Percentiles rank a stretch among this genome's conserved stretches.
These are phyloP conservation scores for Mucor saturninus DNA, from an alignment of 371 early-diverging fungal genomes.

Conservation along the genomic window DNA sequence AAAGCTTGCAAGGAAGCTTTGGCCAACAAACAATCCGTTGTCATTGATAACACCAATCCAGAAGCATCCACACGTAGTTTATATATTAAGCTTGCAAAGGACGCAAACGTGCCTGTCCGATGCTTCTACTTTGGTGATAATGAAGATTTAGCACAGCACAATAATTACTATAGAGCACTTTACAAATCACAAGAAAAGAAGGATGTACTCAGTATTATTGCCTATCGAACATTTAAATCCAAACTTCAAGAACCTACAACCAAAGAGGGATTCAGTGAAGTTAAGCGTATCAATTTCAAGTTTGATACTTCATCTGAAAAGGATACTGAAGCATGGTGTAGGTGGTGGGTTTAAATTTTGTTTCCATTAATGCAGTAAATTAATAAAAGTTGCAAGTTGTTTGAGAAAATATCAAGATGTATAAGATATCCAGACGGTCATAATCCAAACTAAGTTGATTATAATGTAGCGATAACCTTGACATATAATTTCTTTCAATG, in stretches of 20 bases:
- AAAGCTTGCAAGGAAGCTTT: slow-evolving; percentile 59
- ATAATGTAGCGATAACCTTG: no score
- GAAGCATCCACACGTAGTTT: slow-evolving; percentile 60
- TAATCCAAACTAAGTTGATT: no score
- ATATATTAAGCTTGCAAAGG: slow-evolving; percentile 71
- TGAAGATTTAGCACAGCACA: slow-evolving; percentile 75
- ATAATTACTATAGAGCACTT: slow-evolving; percentile 71
- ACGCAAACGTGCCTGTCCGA: slow-evolving; percentile 59
- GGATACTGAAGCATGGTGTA: slow-evolving; percentile 47
- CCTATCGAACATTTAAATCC: slow-evolving; percentile 55
- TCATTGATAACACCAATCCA: slow-evolving; percentile 88
- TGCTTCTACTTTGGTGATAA: slow-evolving; percentile 72
- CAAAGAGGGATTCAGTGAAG: slow-evolving; percentile 68
- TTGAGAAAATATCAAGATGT: no score
- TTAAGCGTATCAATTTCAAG: slow-evolving; percentile 67
- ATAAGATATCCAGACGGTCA: no score
- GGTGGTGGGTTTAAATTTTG: slow-evolving; percentile 48
- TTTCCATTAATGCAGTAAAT: background rate
- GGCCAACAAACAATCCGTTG: slow-evolving; percentile 57
- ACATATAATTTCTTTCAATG: no score
- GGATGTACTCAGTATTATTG: slow-evolving; percentile 60
- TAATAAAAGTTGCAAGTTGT: no score
- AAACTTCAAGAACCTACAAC: slow-evolving; percentile 57
- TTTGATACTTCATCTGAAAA: slow-evolving; percentile 51
- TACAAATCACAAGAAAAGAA: slow-evolving; percentile 24